phyloP scores from a whole-genome alignment of 805 yeast genomes.

The Phaffomyces opuntiae region DNA sequence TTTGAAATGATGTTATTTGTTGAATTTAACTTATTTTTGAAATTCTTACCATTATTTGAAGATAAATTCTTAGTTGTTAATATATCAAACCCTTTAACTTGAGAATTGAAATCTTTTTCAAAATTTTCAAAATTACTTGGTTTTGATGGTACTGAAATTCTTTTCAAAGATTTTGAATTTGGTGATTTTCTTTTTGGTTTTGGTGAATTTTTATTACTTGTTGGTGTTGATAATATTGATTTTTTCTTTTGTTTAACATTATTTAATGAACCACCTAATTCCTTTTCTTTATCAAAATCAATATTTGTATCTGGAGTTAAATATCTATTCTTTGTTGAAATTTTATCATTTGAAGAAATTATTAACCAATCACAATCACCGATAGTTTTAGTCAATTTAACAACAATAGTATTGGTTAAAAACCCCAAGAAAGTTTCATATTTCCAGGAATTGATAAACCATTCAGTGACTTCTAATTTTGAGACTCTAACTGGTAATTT shows the following conservation, averaged over 20 bases:
- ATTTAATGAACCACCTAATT: constrained; percentile 5
- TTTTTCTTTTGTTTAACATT: background rate
- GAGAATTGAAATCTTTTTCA: constrained; percentile 9
- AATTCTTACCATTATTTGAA: constrained; percentile 2
- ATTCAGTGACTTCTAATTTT: constrained; percentile 30
- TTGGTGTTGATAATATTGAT: background rate
- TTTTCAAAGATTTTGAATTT: constrained; percentile 11
- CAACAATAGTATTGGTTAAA: constrained; percentile 28
- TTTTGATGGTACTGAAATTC: constrained; percentile 19
- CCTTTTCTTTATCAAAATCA: constrained; percentile 13
- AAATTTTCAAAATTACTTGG: constrained; percentile 15
- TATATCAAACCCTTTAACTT: background rate
- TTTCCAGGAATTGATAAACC: constrained; percentile 35
- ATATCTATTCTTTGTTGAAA: constrained; percentile 22
- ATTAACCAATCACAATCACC: constrained; percentile 35
- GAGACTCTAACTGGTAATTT: constrained; percentile 28
- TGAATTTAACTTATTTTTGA: background rate
- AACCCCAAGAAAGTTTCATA: constrained; percentile 31
- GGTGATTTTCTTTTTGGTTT: constrained; percentile 3
- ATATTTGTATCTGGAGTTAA: constrained; percentile 19
- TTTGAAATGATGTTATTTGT: background rate
- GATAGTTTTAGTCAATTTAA: constrained; percentile 29
- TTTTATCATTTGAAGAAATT: constrained; percentile 27
- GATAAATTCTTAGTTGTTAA: background rate
- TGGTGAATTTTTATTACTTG: constrained; percentile 2